Percentiles rank a stretch among this genome's conserved stretches.
phyloP scores from a whole-genome alignment of 75 land plant genomes.

The Adiantum capillusveneris region DNA sequence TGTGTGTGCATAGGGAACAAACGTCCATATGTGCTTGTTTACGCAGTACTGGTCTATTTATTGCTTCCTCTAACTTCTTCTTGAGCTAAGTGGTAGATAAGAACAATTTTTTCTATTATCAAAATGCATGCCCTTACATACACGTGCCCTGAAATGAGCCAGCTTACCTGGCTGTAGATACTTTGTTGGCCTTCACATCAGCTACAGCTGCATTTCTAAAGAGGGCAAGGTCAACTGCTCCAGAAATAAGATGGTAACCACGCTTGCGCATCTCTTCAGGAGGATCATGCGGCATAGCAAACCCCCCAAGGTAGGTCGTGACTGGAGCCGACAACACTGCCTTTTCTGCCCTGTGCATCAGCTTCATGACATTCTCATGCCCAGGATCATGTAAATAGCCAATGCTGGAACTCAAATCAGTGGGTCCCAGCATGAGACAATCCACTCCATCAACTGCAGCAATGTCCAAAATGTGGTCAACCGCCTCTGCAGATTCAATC shows the following conservation, averaged over 20 bases:
- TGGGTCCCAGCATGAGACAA: slow-evolving; percentile 73
- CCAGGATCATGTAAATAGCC: slow-evolving; percentile 69
- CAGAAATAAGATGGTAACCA: slow-evolving; percentile 36
- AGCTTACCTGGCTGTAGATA: too few relatives aligned
- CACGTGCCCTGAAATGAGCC: too few relatives aligned
- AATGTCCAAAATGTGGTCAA: slow-evolving; percentile 42
- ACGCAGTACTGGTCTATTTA: too few relatives aligned
- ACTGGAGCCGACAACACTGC: slow-evolving; percentile 26
- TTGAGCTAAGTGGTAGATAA: too few relatives aligned
- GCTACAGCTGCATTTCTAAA: too few relatives aligned
- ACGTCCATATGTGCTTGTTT: too few relatives aligned
- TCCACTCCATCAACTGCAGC: slow-evolving; percentile 78
- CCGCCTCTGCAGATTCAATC: too few relatives aligned
- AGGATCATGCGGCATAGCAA: slow-evolving; percentile 53
- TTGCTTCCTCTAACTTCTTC: too few relatives aligned
- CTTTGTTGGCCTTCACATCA: too few relatives aligned
- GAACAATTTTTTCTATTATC: too few relatives aligned
- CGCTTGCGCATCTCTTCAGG: slow-evolving; percentile 69
- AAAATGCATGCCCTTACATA: too few relatives aligned
- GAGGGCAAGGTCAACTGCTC: not conserved
- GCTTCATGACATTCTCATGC: slow-evolving; percentile 47
- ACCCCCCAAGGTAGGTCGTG: slow-evolving; percentile 41
- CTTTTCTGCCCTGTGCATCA: slow-evolving; percentile 37
- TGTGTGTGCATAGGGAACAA: too few relatives aligned
- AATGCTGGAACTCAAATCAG: slow-evolving; percentile 62